These are phyloP conservation scores for Yamadazyma nakazawae DNA, from an alignment of 805 yeast genomes.

Conservation along the genomic window DNA sequence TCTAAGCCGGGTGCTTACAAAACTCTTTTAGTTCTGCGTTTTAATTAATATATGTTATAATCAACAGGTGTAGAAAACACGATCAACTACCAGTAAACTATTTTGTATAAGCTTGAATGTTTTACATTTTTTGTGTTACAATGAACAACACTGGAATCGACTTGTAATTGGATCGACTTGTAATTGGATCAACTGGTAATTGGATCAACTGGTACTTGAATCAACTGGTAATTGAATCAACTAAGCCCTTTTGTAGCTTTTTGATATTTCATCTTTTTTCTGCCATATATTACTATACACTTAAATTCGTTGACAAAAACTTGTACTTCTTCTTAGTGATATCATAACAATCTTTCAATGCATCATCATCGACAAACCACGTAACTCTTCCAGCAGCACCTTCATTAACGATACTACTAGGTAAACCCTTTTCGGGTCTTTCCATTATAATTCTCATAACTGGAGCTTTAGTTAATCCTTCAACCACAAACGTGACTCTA, in stretches of 20 bases:
- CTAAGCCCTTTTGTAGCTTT: neutral
- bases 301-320: conserved; percentile 35
- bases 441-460: conserved; percentile 89
- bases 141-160: neutral
- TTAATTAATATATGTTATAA: no score
- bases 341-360: conserved; percentile 71
- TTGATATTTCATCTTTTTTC: neutral
- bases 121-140: neutral
- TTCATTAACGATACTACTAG: conserved; percentile 90
- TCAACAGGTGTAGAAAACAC: no score
- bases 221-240: no score
- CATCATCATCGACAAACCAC: conserved; percentile 97
- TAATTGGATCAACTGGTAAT: no score
- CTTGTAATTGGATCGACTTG: no score
- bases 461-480: conserved; percentile 94
- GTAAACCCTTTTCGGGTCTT: conserved; percentile 94
- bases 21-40: no score
- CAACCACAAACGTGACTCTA: conserved; percentile 91
- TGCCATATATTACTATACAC: neutral
- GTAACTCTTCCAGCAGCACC: conserved; percentile 95
- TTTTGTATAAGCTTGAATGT: no score
- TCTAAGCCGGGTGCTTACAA: neutral
- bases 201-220: no score
- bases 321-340: conserved; percentile 71
- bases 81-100: no score